These are phyloP conservation scores for Fusarium torulosum DNA, from an alignment of 2,329 filamentous ascomycete genomes.

Conservation along the genomic window DNA sequence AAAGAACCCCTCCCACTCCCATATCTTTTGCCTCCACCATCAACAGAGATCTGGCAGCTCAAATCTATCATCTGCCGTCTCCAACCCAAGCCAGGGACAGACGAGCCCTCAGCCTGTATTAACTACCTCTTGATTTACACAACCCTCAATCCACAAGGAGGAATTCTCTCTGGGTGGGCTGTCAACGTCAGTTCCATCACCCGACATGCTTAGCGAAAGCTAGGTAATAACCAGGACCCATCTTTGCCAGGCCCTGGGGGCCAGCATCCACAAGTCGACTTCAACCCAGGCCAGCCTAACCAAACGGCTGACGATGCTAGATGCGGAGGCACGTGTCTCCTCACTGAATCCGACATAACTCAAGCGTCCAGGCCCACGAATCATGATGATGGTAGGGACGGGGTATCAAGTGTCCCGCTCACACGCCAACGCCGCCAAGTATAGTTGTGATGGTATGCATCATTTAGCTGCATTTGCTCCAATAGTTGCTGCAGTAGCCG, in stretches of 20 bases:
- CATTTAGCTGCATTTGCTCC: conserved; percentile 38
- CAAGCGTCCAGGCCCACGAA: conserved; percentile 20
- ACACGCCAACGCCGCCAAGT: conserved; percentile 9
- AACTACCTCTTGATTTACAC: conserved; percentile 1
- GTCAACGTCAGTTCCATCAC: conserved; percentile 39
- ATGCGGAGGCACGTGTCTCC: conserved; percentile 29
- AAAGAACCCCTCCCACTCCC: conserved; percentile 20
- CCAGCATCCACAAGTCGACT: conserved; percentile 33
- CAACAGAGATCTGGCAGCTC: conserved; percentile 34
- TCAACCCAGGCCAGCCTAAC: conserved; percentile 22
- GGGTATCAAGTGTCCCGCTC: conserved; percentile 21
- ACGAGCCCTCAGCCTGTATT: neutral
- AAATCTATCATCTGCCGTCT: conserved; percentile 42
- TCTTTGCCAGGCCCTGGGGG: conserved; percentile 30
- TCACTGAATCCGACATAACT: conserved; percentile 23
- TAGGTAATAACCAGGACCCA: conserved; percentile 33
- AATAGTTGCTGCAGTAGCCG: conserved; percentile 10
- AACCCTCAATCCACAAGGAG: conserved; percentile 6
- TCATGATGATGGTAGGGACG: conserved; percentile 25
- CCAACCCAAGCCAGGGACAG: conserved; percentile 15
- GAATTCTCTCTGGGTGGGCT: conserved; percentile 32
- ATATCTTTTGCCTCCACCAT: conserved; percentile 30
- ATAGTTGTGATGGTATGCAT: conserved; percentile 42
- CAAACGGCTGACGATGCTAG: conserved; percentile 18
- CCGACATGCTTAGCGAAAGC: conserved; percentile 42